These are phyloP conservation scores for Phytophthora brassicae DNA, from an alignment of 352 stramenopile genomes.

Conservation along the genomic window DNA sequence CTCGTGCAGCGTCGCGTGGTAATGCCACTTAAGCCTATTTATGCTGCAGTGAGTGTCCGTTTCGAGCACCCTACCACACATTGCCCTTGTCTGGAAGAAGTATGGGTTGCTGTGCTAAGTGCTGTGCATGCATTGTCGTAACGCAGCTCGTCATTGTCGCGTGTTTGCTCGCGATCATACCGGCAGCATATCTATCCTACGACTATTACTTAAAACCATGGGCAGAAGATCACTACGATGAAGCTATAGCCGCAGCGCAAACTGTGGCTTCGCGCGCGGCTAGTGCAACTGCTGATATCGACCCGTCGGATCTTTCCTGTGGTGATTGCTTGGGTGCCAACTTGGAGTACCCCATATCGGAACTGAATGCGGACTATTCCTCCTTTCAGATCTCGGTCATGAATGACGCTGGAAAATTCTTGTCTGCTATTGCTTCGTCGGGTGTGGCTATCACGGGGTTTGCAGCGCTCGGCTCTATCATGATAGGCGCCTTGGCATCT, in stretches of 20 bases:
- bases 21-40: no score
- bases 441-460: slow-evolving; percentile 35
- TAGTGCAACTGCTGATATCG: slow-evolving; percentile 14
- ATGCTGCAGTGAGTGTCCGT: not conserved
- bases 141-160: slow-evolving; percentile 27
- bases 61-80: not conserved
- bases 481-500: slow-evolving; percentile 10
- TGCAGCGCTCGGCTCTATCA: slow-evolving; percentile 23
- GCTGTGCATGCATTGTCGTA: slow-evolving; percentile 31
- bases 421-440: slow-evolving; percentile 27
- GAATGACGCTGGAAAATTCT: slow-evolving; percentile 41
- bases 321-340: slow-evolving; percentile 49
- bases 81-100: not conserved
- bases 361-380: slow-evolving; percentile 32
- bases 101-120: slow-evolving; percentile 25
- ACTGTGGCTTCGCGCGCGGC: slow-evolving; percentile 12
- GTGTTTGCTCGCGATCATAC: slow-evolving; percentile 40
- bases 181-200: slow-evolving; percentile 39
- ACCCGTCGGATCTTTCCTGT: slow-evolving; percentile 30
- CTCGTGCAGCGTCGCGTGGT: no score
- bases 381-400: slow-evolving; percentile 43
- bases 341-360: slow-evolving; percentile 41
- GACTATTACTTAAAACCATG: slow-evolving; percentile 52
- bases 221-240: slow-evolving; percentile 41
- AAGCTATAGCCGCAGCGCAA: slow-evolving; percentile 16